Percentiles rank a stretch among this genome's conserved stretches.
Conservation (phyloP, 2,329 filamentous ascomycete genomes). For the Xylariales sp. region DNA sequence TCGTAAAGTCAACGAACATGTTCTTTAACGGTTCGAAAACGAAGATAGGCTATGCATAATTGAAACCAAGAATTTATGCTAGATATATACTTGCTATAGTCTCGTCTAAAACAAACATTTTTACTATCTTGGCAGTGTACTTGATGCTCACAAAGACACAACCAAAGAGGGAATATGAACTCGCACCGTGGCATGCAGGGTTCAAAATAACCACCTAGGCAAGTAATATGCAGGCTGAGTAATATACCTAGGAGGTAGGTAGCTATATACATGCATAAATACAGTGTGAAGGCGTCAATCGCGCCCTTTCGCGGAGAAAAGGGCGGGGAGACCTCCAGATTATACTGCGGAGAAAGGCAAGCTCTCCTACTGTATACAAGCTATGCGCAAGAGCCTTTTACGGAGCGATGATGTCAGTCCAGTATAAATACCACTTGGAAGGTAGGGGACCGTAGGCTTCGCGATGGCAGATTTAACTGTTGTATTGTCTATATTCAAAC, state of each 20-base stretch:
- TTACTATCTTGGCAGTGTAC: too few relatives aligned
- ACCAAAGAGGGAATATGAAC: too few relatives aligned
- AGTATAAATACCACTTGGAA: constrained; percentile 16
- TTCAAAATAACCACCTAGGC: too few relatives aligned
- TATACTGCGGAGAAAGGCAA: constrained; percentile 13
- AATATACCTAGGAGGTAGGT: neutral
- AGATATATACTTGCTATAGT: too few relatives aligned
- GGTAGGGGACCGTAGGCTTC: neutral
- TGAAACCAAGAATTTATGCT: too few relatives aligned
- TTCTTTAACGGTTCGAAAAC: too few relatives aligned
- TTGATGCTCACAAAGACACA: too few relatives aligned
- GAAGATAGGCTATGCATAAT: too few relatives aligned
- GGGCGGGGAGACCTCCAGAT: neutral
- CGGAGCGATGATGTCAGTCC: constrained; percentile 34
- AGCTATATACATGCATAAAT: neutral
- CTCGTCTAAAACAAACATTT: too few relatives aligned
- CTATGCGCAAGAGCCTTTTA: neutral
- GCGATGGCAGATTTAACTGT: neutral
- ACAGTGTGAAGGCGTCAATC: constrained; percentile 16
- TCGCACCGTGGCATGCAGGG: too few relatives aligned
- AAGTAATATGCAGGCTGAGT: neutral
- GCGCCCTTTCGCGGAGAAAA: constrained; percentile 32
- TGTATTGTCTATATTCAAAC: neutral
- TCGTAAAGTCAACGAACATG: too few relatives aligned
- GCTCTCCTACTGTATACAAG: neutral